phyloP scores from a whole-genome alignment of 2,329 filamentous ascomycete genomes.

The Nemania diffusa region DNA sequence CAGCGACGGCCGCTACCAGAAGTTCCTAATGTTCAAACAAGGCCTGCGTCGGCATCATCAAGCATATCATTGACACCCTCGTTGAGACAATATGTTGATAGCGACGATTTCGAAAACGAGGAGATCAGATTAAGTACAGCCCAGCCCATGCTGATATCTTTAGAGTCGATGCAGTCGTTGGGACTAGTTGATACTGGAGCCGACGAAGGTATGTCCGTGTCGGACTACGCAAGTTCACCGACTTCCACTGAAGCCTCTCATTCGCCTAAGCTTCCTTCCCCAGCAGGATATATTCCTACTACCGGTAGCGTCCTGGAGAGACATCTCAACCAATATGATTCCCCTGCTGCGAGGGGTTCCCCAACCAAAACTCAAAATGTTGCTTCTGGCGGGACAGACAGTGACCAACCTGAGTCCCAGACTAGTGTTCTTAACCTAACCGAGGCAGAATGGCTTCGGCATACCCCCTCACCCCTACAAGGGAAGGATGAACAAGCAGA shows the following conservation, averaged over 20 bases:
- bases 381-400: slow-evolving; percentile 26
- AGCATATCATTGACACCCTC: slow-evolving; percentile 50
- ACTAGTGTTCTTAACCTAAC: slow-evolving; percentile 39
- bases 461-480: slow-evolving; percentile 44
- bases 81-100: slow-evolving; percentile 47
- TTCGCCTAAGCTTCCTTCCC: slow-evolving; percentile 43
- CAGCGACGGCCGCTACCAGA: slow-evolving; percentile 47
- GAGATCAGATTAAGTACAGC: slow-evolving; percentile 46
- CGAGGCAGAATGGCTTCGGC: slow-evolving; percentile 49
- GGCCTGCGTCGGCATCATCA: slow-evolving; percentile 45
- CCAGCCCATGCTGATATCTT: slow-evolving; percentile 43
- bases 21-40: slow-evolving; percentile 40
- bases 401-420: slow-evolving; percentile 15
- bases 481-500: slow-evolving; percentile 28
- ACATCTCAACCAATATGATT: slow-evolving; percentile 45
- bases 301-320: slow-evolving; percentile 48
- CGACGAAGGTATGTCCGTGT: slow-evolving; percentile 41
- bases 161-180: slow-evolving; percentile 45
- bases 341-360: slow-evolving; percentile 37
- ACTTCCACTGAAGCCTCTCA: slow-evolving; percentile 41
- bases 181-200: slow-evolving; percentile 36
- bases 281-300: slow-evolving; percentile 46
- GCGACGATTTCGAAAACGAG: slow-evolving; percentile 49
- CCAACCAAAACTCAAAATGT: slow-evolving; percentile 32
- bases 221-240: slow-evolving; percentile 47